These are phyloP conservation scores for Colletotrichum sp. DNA, from an alignment of 2,329 filamentous ascomycete genomes.

Conservation along the genomic window DNA sequence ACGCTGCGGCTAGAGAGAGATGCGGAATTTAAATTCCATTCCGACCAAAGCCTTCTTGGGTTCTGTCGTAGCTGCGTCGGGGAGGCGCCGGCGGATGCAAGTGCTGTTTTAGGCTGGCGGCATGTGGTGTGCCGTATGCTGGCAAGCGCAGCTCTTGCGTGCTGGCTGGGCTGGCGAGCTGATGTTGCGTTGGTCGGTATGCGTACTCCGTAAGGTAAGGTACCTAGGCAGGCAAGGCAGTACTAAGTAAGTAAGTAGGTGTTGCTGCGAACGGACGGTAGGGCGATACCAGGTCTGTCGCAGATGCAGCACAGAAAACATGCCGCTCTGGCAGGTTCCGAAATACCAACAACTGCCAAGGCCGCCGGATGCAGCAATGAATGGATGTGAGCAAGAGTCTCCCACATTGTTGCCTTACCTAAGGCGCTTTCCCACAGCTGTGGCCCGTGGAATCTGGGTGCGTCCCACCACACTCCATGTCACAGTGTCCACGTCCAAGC, in stretches of 20 bases:
- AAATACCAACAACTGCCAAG: neutral
- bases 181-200: neutral
- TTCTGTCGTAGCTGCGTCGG: neutral
- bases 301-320: neutral
- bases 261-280: conserved; percentile 10
- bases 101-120: neutral
- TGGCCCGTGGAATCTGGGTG: neutral
- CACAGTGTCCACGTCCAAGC: neutral
- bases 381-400: neutral
- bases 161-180: no score
- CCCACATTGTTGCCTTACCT: neutral
- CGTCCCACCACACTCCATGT: neutral
- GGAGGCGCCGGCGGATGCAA: neutral
- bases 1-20: neutral
- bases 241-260: neutral
- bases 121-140: neutral
- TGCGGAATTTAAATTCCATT: neutral
- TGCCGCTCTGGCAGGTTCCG: neutral
- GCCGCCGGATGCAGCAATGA: neutral
- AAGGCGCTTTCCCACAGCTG: neutral
- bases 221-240: no score
- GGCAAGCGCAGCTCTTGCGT: neutral
- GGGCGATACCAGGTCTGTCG: conserved; percentile 9
- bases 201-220: neutral
- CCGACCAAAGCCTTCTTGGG: neutral